Base-by-base conservation (phyloP, 495 filamentous ascomycete species). In the Neurospora sp. region DNA sequence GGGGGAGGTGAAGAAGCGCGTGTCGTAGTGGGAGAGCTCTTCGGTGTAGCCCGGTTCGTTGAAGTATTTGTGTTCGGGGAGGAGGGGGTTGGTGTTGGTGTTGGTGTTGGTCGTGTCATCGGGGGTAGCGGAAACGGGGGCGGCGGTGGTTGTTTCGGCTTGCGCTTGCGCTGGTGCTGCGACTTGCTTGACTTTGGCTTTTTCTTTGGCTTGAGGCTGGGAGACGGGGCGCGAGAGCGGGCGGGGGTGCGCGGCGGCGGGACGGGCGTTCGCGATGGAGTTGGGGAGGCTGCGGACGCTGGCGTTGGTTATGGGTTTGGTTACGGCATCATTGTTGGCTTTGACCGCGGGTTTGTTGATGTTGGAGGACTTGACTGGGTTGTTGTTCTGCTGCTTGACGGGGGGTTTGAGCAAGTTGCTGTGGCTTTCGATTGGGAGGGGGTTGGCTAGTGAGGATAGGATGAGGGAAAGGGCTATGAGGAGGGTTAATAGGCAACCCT, bases 1-100 rank as follows among this genome's bases (percentile, higher is more conserved):
- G 3, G 81, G 76, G 0, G 23, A 83, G 18, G 82, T 84, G 82
- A 91, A 94, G 83, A 86, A 94, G 75, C 92, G 89, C 20, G 76
- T 77, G 80, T 94, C 92, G 79, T 94, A 94, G 83, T 94, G 92
- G 35, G 87, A 86, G 6, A 90, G 84, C 46, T 86, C 84, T 42
- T 87, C 79, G 71, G 83, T 83, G 41, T 76, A 80, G 70, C 92
- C 90, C 0, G 90, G 86, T 76, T 93, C 91, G 38, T 79, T 75
- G 79, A 86, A 86, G 80, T 86, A 86, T 73, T 86, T 86, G 54
- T 76, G 44, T 54, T 83, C 77, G 54, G 54, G 27, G 27, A 37
- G 54, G 27, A 66, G 54, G 14, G 27, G 27, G 54, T 27, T 0
- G 11, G 48, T 23, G 23, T 20, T 23, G 23, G 48, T 59, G 14